Percentiles rank a stretch among this genome's conserved stretches.
These are phyloP conservation scores for Calocybe gangraenosa DNA, from an alignment of 768 basidiomycete genomes.

Conservation along the genomic window DNA sequence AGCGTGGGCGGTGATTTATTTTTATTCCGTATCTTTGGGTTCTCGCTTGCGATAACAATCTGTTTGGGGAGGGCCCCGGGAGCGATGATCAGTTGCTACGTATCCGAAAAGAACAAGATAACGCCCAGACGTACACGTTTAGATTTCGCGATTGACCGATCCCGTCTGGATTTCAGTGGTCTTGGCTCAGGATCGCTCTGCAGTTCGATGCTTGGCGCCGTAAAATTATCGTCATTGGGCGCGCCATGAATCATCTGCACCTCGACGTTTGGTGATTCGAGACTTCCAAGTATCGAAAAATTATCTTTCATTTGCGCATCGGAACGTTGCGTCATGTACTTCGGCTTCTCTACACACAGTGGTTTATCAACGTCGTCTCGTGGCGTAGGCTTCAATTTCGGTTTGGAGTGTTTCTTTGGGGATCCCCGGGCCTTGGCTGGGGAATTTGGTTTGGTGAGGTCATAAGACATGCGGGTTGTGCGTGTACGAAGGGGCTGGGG, in stretches of 20 bases:
- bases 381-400: constrained; percentile 6
- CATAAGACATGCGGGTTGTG: neutral
- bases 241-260: constrained; percentile 22
- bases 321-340: constrained; percentile 12
- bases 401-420: neutral
- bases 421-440: too few species aligned
- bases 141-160: constrained; percentile 6
- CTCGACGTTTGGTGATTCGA: constrained; percentile 21
- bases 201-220: neutral
- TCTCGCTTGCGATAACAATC: constrained; percentile 24
- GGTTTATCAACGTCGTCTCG: constrained; percentile 1
- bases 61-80: neutral
- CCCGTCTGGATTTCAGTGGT: neutral
- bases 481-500: constrained; percentile 7
- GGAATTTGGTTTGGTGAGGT: too few species aligned
- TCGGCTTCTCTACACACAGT: constrained; percentile 8
- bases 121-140: constrained; percentile 10
- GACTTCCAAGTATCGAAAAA: constrained; percentile 7
- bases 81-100: constrained; percentile 8
- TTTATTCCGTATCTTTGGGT: constrained; percentile 21
- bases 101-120: constrained; percentile 4
- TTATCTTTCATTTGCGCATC: constrained; percentile 16
- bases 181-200: constrained; percentile 2
- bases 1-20: constrained; percentile 8
- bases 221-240: constrained; percentile 1